Evolutionary conservation across 75 land plant species (phyloP), one percentile per base, ranked within the genome.

Genomic region (Gnetum montanum): DNA sequence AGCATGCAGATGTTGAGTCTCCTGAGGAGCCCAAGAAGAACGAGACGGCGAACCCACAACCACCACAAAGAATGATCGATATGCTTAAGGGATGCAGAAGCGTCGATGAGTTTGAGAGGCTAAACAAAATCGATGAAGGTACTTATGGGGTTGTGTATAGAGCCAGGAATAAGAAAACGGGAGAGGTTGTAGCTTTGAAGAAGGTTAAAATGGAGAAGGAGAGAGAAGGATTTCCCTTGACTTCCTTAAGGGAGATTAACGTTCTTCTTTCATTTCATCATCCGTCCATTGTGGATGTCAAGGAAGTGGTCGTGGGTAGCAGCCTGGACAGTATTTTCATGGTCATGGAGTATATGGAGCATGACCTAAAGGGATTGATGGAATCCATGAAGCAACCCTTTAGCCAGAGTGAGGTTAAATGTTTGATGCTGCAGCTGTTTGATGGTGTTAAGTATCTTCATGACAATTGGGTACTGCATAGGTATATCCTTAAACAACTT

Each of bases 301-400:
- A 95, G 68, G 99, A 95, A 70, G 93, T 95, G n/a, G 99, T 95
- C 10, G 86, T 95, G 1, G 99, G 92, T 7, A 81, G 77, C 58
- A 75, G 31, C 49, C 65, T 90, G 27, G 93, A 95, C 50, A 81
- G 78, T 35, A 84, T 95, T 55, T 95, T 84, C 47, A 95, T 91
- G 97, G 99, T 90, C 4, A 95, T 95, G 99, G 99, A 95, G 56
- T 95, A 95, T 53, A 95, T 95, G 99, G 97, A 90, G 33, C 99
- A 95, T 77, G 97, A 95, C 70, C 73, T 95, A 10, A 90, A 95
- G 45, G 93, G 74, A 25, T 61, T 95, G 34, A 90, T 90, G 97
- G 89, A 84, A 63, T 61, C 86, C 37, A 83, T 83, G 83, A 90
- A 83, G 54, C 99, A 90, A 45, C 99, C 97, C 13, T 95, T 74